These are phyloP conservation scores for Nemophila menziesii DNA, from an alignment of 257 asterid species.

Conservation along the genomic window DNA sequence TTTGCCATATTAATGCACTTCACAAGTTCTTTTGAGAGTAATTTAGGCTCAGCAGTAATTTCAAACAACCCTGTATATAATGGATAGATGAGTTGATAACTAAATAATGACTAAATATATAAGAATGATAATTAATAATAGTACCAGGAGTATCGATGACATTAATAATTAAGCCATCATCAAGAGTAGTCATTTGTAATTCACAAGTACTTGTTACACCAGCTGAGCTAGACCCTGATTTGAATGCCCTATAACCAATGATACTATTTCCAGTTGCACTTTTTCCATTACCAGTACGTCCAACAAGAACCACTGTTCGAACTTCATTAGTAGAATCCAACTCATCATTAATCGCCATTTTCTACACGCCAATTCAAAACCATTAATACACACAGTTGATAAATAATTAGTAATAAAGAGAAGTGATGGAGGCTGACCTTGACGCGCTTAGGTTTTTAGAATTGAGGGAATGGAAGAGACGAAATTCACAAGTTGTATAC, in stretches of 20 bases:
- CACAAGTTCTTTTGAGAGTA: conserved; percentile 49
- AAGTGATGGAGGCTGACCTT: too few species aligned
- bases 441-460: too few species aligned
- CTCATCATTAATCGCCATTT: conserved; percentile 57
- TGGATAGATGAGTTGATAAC: not conserved
- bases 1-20: conserved; percentile 70
- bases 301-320: conserved; percentile 66
- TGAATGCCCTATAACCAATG: conserved; percentile 48
- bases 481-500: too few species aligned
- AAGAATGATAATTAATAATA: not conserved
- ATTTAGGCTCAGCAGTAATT: conserved; percentile 29
- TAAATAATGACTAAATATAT: too few species aligned
- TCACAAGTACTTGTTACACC: conserved; percentile 87
- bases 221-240: conserved; percentile 58
- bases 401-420: too few species aligned
- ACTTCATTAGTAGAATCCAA: conserved; percentile 57
- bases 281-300: conserved; percentile 88
- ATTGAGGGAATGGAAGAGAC: too few species aligned
- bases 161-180: conserved; percentile 48
- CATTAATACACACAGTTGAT: too few species aligned
- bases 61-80: conserved; percentile 60
- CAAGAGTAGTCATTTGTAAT: conserved; percentile 37
- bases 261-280: conserved; percentile 93
- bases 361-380: too few species aligned
- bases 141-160: conserved; percentile 90